Evolutionary conservation across 306 rosid genomes (phyloP), one percentile per base, ranked within the genome.

Genomic region (Corylus heterophylla): DNA sequence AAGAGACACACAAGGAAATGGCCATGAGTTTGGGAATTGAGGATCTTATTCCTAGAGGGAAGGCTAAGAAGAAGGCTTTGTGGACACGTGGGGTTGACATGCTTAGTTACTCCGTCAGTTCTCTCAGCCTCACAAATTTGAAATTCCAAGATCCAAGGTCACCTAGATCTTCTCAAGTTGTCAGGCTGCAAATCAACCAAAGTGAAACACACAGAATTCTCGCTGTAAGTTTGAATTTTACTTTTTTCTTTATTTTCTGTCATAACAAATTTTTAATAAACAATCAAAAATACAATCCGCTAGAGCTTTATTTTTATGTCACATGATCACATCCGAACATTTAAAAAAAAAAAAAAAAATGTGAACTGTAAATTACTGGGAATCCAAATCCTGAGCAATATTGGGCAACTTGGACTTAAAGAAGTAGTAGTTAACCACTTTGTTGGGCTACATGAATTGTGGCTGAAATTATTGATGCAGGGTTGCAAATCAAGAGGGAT

Each of bases 41-140:
- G 83, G 87, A 90, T 69, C 84, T 86, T 8, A 74, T 90, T 51
- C 86, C 87, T 8, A 5, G 54, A 10, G 81, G 76, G 63, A 69
- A 77, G 74, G 77, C 39, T 14, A 85, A 86, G 76, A 85, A 86
- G 76, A 90, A 88, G 49, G 54, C 76, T 6, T 48, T 88, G 20
- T 85, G 90, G 88, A 44, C 89, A n/a, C 83, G 86, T 51, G 94
- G 87, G n/a, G 5, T 83, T 48, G 87, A 88, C 74, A 63, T 90
- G 88, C 76, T 90, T 71, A 56, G 83, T 78, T 87, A 90, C 83
- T 88, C 94, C 8, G n/a, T 88, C 14, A 85, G 84, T 79, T 85
- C 89, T 1, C 62, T 88, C 1, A 73, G 89, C 71, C 73, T 83
- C 13, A 75, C 90, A 1, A 90, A 87, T 81, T 63, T 90, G 77